A percentile compares a stretch with the other conserved stretches of the same genome.
Evolutionary conservation across 495 filamentous ascomycete genomes (phyloP).

Genomic region (Neurospora tetrasperma): DNA sequence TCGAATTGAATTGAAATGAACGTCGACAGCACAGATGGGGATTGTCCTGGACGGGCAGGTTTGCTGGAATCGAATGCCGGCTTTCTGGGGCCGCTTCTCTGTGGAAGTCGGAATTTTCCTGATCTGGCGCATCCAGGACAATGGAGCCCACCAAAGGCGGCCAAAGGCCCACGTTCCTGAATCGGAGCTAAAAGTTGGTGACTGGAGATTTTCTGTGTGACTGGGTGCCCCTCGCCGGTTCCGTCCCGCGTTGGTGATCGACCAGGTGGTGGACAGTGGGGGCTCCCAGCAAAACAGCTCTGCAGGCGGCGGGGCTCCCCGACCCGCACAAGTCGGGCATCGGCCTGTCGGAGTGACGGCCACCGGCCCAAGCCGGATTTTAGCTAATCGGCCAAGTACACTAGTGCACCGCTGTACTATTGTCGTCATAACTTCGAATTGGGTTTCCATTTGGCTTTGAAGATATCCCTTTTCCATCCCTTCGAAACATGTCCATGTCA

Average conservation of each 20-base stretch:
- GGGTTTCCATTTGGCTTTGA: not conserved
- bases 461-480: not conserved
- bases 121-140: conserved; percentile 7
- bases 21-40: not conserved
- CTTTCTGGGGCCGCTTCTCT: not conserved
- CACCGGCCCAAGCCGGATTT: not conserved
- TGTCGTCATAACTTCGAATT: not conserved
- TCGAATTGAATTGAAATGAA: not conserved
- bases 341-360: not conserved
- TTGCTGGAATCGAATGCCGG: not conserved
- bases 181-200: conserved; percentile 24
- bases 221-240: conserved; percentile 21
- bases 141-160: not conserved
- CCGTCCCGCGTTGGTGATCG: not conserved
- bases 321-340: not conserved
- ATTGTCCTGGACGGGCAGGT: not conserved
- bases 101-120: not conserved
- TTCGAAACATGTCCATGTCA: not conserved
- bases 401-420: not conserved
- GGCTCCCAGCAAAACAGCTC: not conserved
- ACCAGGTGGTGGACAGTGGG: not conserved
- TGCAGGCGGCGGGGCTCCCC: not conserved
- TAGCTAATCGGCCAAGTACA: not conserved
- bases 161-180: conserved; percentile 32
- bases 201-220: not conserved